Base-by-base conservation (phyloP, 306 rosid species). In the Cicer arietinum region DNA sequence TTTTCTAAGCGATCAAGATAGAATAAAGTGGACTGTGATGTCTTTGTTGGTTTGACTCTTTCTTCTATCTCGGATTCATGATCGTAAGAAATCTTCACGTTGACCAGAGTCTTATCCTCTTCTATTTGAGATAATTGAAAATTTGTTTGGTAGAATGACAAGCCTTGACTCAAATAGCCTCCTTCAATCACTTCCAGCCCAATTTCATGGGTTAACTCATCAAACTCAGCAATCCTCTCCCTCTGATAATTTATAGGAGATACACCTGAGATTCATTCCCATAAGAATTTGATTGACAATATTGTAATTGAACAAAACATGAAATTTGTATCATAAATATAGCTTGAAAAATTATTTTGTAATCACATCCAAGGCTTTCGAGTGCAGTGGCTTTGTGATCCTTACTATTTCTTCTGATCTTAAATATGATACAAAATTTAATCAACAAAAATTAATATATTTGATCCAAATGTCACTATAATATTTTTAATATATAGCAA, bases 171-270 rank as follows among this genome's bases (percentile, higher is more conserved):
- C 51, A 89, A 81, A 69, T 83, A 63, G 0, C 88, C 88, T 45
- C 97, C 91, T 83, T 91, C 94, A 17, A 65, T 60, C 69, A 87
- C 87, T 78, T 87, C 69, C 47, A 91, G 70, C 53, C 88, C 91
- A 67, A 89, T 57, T 74, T 68, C 82, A 74, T 89, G 86, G 0
- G 51, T 47, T 8, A 8, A 1, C 20, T 79, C 89, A 83, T 89
- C 88, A 61, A 89, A 62, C 77, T 86, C 90, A 47, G 84, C 79
- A 44, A 91, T 89, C 78, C 7, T 80, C 72, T 91, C 94, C 79
- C 77, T 89, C 54, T 89, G 92, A 25, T 39, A 77, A 48, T 46
- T 77, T 79, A 57, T 30, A 5, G 30, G 14, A 5, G 50, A 4
- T 48, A 61, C 74, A 67, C 69, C 90, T 86, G 45, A 35, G 13